Evolutionary conservation across 1,139 yeast genomes (phyloP), one percentile per base, ranked within the genome.

Genomic region (Saccharomyces hybrid): DNA sequence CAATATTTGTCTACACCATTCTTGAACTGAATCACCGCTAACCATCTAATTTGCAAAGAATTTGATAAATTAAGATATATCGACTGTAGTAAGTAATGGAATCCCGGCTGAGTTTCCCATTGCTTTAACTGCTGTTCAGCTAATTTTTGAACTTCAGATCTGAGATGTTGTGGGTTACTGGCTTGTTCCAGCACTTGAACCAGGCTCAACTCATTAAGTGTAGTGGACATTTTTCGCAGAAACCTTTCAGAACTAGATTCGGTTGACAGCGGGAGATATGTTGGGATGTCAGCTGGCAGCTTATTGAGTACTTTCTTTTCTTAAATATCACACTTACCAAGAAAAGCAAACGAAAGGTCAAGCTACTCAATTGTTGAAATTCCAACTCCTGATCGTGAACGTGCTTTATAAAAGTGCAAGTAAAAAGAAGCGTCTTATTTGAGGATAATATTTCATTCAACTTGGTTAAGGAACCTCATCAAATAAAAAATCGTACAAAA

Each of bases 1-100:
- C 98, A 91, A 64, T 82, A 83, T 63, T 79, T 82, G 32, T 88
- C 96, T 25, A 88, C 75, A 1, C 96, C 95, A 70, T 91, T 93
- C 65, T 93, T 93, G 69, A 93, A 82, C 60, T 87, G 87, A 48
- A 93, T 91, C 3, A 89, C 78, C 0, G 97, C 91, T 46, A 91
- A 74, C 96, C 96, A 89, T 64, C 98, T 75, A 7, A 82, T 75
- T 57, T 86, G 88, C 28, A 85, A 70, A 0, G 88, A 79, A 14
- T 80, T 63, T 0, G 81, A 77, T 5, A 76, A 69, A 59, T 86
- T 83, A 54, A 82, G 73, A 67, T 88, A 90, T 0, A 87, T 77
- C 1, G 77, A 65, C 66, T 86, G 91, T 27, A 86, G 69, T 25
- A 75, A 63, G 55, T 69, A 78, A 65, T 83, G 85, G 64, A 76